A percentile compares a stretch with the other conserved stretches of the same genome.
Conservation (phyloP, 495 filamentous ascomycete genomes). For the Daldinia vernicosa region DNA sequence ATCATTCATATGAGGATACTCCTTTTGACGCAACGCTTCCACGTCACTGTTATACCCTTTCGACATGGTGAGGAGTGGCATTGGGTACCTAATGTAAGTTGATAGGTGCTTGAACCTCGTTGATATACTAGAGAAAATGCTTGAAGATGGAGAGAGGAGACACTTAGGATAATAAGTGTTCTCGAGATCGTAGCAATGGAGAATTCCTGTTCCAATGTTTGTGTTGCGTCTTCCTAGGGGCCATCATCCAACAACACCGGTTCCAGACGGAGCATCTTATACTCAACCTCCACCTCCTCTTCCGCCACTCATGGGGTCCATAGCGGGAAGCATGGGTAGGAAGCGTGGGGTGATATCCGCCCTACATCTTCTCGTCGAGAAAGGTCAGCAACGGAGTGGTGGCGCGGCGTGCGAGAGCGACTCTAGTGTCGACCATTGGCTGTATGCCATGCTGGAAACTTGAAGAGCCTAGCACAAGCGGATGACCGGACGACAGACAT, state of each 20-base stretch:
- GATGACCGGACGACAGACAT: constrained; percentile 37
- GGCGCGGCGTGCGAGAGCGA: constrained; percentile 37
- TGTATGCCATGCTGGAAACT: constrained; percentile 31
- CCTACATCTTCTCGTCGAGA: constrained; percentile 39
- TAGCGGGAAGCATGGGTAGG: constrained; percentile 37
- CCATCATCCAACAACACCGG: constrained; percentile 12
- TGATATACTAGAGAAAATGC: neutral
- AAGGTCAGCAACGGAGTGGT: constrained; percentile 42
- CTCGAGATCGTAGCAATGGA: neutral
- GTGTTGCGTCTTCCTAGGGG: neutral
- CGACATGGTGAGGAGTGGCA: constrained; percentile 36
- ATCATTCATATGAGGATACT: constrained; percentile 60
- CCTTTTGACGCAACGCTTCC: constrained; percentile 53
- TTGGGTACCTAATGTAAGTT: constrained; percentile 12
- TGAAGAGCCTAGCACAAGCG: constrained; percentile 39
- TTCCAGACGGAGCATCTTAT: constrained; percentile 35
- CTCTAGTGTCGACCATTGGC: constrained; percentile 41
- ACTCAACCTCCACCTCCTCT: constrained; percentile 28
- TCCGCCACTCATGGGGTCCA: constrained; percentile 26
- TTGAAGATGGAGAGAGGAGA: constrained; percentile 4
- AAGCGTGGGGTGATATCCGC: constrained; percentile 43
- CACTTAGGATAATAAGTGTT: constrained; percentile 1
- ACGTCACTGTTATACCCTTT: constrained; percentile 51
- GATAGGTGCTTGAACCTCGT: constrained; percentile 5
- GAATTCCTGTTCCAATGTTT: constrained; percentile 11